These are phyloP conservation scores for Saturnispora silvae DNA, from an alignment of 805 yeast species.

Conservation along the genomic window DNA sequence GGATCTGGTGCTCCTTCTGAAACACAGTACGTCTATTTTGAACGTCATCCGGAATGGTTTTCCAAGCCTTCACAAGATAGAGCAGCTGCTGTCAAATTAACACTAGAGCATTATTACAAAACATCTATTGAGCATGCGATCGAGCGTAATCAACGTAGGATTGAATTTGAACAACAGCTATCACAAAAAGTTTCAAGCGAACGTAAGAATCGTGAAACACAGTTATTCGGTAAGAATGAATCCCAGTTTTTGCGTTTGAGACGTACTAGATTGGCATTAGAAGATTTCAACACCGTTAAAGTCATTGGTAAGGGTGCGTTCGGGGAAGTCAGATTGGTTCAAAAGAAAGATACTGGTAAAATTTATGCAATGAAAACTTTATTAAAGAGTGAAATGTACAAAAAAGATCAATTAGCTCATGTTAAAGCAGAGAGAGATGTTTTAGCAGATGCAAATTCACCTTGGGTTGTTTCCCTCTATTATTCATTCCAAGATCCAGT, in stretches of 20 bases:
- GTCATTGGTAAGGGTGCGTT: conserved; percentile 95
- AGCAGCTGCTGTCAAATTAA: conserved; percentile 73
- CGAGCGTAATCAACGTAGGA: conserved; percentile 87
- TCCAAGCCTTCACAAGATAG: conserved; percentile 70
- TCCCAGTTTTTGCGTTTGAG: conserved; percentile 76
- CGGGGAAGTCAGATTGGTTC: conserved; percentile 93
- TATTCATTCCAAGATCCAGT: conserved; percentile 75
- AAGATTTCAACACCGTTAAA: conserved; percentile 81
- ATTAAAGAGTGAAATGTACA: conserved; percentile 85
- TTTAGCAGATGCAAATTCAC: conserved; percentile 78
- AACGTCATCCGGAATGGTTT: conserved; percentile 71
- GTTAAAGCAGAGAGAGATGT: conserved; percentile 96
- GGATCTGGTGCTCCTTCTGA: neutral
- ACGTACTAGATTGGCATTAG: conserved; percentile 71
- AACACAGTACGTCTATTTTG: conserved; percentile 56
- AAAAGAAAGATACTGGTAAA: conserved; percentile 83
- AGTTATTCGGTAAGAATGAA: conserved; percentile 78
- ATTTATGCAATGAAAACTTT: conserved; percentile 92
- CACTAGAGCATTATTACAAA: conserved; percentile 76
- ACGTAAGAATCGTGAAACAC: conserved; percentile 70
- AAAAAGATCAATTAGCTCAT: conserved; percentile 88
- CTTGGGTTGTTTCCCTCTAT: conserved; percentile 79
- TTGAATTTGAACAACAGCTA: conserved; percentile 68
- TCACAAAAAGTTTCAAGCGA: conserved; percentile 72
- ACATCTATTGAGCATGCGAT: conserved; percentile 85